Evolutionary conservation across 805 yeast genomes (phyloP).

Genomic region (Spathaspora boniae): DNA sequence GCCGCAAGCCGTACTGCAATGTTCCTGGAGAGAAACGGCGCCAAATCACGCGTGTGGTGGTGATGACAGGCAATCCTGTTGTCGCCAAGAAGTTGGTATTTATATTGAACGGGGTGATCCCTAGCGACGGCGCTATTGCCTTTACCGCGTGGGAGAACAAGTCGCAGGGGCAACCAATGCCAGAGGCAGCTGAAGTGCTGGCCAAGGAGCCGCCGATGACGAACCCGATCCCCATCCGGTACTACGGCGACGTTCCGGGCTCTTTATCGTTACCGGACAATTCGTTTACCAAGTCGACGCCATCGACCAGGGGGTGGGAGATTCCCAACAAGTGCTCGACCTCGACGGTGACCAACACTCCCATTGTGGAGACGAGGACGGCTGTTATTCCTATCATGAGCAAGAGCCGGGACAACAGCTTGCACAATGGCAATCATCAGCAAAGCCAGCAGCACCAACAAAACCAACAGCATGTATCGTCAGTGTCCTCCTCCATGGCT

Average conservation of each 20-base stretch:
- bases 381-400: background rate
- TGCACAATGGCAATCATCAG: slow-evolving; percentile 12
- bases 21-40: slow-evolving; percentile 17
- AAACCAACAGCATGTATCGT: slow-evolving; percentile 12
- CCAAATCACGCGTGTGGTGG: slow-evolving; percentile 46
- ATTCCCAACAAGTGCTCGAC: slow-evolving; percentile 37
- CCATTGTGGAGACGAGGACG: too few relatives aligned
- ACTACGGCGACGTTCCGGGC: background rate
- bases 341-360: too few relatives aligned
- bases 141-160: background rate
- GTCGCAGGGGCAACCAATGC: background rate
- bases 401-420: slow-evolving; percentile 8
- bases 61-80: slow-evolving; percentile 57
- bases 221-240: slow-evolving; percentile 12
- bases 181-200: background rate
- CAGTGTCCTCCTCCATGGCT: slow-evolving; percentile 38
- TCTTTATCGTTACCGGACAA: slow-evolving; percentile 18
- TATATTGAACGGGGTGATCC: slow-evolving; percentile 49
- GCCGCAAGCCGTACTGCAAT: slow-evolving; percentile 27
- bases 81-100: slow-evolving; percentile 58
- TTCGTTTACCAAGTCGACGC: slow-evolving; percentile 20
- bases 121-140: slow-evolving; percentile 13
- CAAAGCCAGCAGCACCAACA: background rate
- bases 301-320: slow-evolving; percentile 46
- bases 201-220: too few relatives aligned